Percentiles rank a stretch among this genome's conserved stretches.
These are phyloP conservation scores for Acanthamoeba sp. DNA, from an alignment of 208 protist genomes.

Conservation along the genomic window DNA sequence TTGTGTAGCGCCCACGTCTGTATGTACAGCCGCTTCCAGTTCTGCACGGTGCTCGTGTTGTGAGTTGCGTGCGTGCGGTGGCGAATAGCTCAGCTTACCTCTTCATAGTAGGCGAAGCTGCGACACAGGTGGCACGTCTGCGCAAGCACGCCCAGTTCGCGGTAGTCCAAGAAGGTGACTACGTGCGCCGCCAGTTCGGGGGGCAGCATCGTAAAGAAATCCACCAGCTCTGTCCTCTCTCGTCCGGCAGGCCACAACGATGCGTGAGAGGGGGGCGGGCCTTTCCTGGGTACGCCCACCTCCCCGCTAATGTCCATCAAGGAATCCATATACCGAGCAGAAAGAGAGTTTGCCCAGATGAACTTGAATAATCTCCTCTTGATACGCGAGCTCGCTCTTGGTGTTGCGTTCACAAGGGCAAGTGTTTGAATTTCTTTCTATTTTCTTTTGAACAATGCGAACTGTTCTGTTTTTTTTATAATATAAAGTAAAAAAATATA, in stretches of 20 bases:
- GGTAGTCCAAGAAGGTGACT: slow-evolving; percentile 27
- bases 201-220: slow-evolving; percentile 28
- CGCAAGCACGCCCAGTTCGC: slow-evolving; percentile 1
- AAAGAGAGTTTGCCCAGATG: background rate
- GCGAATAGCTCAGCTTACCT: background rate
- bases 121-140: slow-evolving; percentile 7
- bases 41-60: background rate
- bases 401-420: too few relatives aligned
- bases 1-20: background rate
- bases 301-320: background rate
- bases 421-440: too few relatives aligned
- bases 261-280: too few relatives aligned
- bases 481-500: background rate
- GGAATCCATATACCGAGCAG: background rate
- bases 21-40: slow-evolving; percentile 43
- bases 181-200: slow-evolving; percentile 56
- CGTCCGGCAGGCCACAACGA: too few relatives aligned
- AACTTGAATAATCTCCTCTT: background rate
- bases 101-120: slow-evolving; percentile 39
- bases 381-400: too few relatives aligned
- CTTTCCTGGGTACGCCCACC: background rate
- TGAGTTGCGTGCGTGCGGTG: background rate
- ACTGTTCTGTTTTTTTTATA: too few relatives aligned
- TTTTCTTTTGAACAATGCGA: too few relatives aligned
- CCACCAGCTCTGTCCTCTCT: too few relatives aligned